phyloP scores from a whole-genome alignment of 1,284 basidiomycete genomes.

The Tilletiaria anomala region DNA sequence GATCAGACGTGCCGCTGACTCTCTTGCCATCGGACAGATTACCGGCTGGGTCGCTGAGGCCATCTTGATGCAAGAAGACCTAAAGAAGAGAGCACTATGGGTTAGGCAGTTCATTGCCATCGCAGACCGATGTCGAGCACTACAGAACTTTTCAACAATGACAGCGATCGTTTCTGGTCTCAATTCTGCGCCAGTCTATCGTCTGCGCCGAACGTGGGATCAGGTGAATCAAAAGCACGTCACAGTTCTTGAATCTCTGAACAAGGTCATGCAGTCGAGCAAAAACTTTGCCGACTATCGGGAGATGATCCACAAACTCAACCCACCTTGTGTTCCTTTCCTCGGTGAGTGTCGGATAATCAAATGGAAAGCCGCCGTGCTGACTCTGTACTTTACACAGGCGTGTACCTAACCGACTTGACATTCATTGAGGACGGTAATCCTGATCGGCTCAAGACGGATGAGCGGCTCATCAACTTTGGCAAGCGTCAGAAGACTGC shows the following conservation, averaged over 20 bases:
- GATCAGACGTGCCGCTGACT: not conserved
- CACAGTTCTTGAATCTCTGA: constrained; percentile 50
- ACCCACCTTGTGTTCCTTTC: constrained; percentile 93
- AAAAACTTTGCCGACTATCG: constrained; percentile 91
- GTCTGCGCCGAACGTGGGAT: constrained; percentile 90
- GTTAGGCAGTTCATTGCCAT: constrained; percentile 86
- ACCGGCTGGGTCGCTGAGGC: constrained; percentile 91
- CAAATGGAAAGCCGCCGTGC: no score
- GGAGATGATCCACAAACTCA: constrained; percentile 64
- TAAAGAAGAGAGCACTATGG: constrained; percentile 60
- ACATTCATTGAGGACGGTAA: constrained; percentile 99
- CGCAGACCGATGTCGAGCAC: constrained; percentile 71
- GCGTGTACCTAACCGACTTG: constrained; percentile 84
- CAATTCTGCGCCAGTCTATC: constrained; percentile 81
- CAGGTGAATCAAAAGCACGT: constrained; percentile 53
- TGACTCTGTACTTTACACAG: no score
- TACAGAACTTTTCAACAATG: constrained; percentile 93
- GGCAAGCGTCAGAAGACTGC: constrained; percentile 83
- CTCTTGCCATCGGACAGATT: constrained; percentile 4
- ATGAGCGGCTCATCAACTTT: constrained; percentile 68
- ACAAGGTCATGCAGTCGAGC: constrained; percentile 68
- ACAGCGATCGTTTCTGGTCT: constrained; percentile 89
- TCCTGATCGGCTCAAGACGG: constrained; percentile 58
- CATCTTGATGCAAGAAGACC: constrained; percentile 70
- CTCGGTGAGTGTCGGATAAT: no score